Base-by-base conservation (phyloP, 495 filamentous ascomycete genomes). In the Bombardia bombarda region DNA sequence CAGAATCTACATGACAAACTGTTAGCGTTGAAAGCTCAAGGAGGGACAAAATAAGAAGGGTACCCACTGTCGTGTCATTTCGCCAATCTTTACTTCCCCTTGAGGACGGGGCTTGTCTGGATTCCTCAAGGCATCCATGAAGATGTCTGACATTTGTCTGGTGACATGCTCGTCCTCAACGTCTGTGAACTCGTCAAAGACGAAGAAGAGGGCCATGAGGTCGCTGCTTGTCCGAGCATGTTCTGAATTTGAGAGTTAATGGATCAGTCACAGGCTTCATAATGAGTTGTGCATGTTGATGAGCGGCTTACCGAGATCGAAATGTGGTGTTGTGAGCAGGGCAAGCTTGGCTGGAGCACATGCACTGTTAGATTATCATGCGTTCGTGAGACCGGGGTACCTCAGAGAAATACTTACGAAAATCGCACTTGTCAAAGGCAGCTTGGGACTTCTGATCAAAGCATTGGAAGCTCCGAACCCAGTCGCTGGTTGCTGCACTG, bases 121-220 rank as follows among this genome's bases (percentile, higher is more conserved):
- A 23, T 47, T 47, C 7, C 32, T 30, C 5, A 47, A 31, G 3
- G 36, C 45, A 32, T 47, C 45, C 31, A 47, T 42, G 14, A 47
- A 21, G 1, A 47, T 40, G 38, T 30, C 30, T 9, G 23, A 38
- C 5, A 47, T n/a, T 7, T 36, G 9, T 16, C 26, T 10, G 5
- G 23, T 10, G 21, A 9, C 31, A 10, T 20, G 2, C 8, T 4
- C 38, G 32, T 37, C 45, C 18, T 47, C 31, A 9, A 41, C 20
- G 38, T 47, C 45, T n/a, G 45, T 41, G 32, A 36, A 42, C 38
- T 47, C 45, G 18, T 47, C 45, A 12, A 25, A 30, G 17, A 42
- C 31, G 23, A 42, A 47, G 38, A 47, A 36, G 23, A 42, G 20
- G 19, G n/a, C 37, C 37, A 46, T 47, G 19, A 47, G 38, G 17